Base-by-base conservation (phyloP, 306 rosid species). In the Mimosa bimucronata region DNA sequence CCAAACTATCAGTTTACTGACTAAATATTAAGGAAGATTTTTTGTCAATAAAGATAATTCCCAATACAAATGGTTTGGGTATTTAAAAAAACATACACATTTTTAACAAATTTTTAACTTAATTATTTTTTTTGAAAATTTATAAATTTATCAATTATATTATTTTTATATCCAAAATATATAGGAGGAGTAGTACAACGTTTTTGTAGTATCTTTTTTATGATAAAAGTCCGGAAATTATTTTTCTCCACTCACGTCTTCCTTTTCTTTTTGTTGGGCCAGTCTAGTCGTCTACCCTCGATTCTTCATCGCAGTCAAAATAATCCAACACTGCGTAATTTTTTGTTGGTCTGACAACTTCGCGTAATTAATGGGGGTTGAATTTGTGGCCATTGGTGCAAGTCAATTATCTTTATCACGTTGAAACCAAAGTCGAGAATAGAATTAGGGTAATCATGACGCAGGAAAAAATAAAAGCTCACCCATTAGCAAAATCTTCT, bases 331-430 rank as follows among this genome's bases (percentile, higher is more conserved):
- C 13, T 19, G 28, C 12, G 62, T 55, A 8, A 55, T 55, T 55
- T 55, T 55, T 0, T 21, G 62, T 9, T 21, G 29, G 62, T 55
- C 60, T 8, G 28, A 55, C 69, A 73, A 44, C 25, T 81, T 53
- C 5, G 60, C 85, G 74, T 42, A 55, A 77, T 76, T 62, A 48
- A 45, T 45, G 50, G 66, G 19, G 81, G 81, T 37, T 25, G 29
- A 61, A 70, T 13, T 48, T 48, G 5, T 70, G 52, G 78, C 62
- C 77, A 60, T 66, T 25, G 25, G 9, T 34, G 48, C 7, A 9
- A 31, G 71, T 66, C 71, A 66, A 65, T 13, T 6, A n/a, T n/a
- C n/a, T n/a, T n/a, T n/a, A 4, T 31, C 10, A 77, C 28, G 80
- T 77, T 65, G 25, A 65, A 23, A 77, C 6, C 12, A 4, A 58